Evolutionary conservation across 164 flowering plant species (phyloP), one percentile per base, ranked within the genome.

Genomic region (Cinnamomum micranthum): DNA sequence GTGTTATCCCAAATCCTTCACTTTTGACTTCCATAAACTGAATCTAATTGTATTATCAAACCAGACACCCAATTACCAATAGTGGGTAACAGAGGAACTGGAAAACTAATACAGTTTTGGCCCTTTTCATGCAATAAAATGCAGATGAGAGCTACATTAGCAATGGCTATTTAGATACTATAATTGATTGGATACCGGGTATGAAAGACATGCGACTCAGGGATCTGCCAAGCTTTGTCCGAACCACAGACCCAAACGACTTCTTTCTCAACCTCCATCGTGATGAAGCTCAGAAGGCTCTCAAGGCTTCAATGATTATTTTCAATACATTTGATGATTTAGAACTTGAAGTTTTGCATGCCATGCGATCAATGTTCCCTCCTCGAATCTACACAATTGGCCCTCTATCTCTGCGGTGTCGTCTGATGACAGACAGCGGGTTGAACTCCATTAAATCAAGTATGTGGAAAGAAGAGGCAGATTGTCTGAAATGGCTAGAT

Each of bases 401-500:
- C 47, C 74, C 74, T 27, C 5, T 72, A n/a, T 22, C 0, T 7
- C 5, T 12, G 24, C 20, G 28, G 10, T 22, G 51, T 47, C 67
- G 4, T 9, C 5, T 0, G 12, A 58, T 58, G 28, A 1, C n/a
- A 2, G 31, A 52, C 11, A 62, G 28, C 51, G 15, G 52, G 23
- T 50, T 72, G n/a, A 60, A 27, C 22, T 27, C 12, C 15, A 14
- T 72, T 19, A 6, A 19, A 31, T 31, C 67, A 6, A 60, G 67
- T 33, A 50, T 79, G 0, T 79, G 81, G 81, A 76, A 72, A 28
- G 81, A 79, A 69, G 81, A 81, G 20, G 47, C 10, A 28, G 58
- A 28, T 17, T 76, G 78, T 58, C 47, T 81, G 0, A 71, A 79
- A 20, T 81, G 84, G 84, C 68, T 81, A 3, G 74, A 76, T 47